Base-by-base conservation (phyloP, 805 yeast species). In the Candida quercuum region DNA sequence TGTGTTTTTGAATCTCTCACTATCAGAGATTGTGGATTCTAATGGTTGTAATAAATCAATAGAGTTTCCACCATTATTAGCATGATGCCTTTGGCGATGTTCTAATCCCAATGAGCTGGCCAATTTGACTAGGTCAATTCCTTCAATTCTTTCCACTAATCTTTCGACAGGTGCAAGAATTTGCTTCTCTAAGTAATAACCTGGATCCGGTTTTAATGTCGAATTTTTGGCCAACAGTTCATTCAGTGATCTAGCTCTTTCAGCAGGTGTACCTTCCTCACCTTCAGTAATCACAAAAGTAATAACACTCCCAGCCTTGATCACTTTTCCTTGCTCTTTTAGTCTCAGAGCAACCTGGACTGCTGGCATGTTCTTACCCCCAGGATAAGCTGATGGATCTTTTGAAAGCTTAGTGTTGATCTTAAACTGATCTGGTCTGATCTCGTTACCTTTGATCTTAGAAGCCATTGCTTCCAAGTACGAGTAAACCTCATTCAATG, bases 111-210 rank as follows among this genome's bases (percentile, higher is more conserved):
- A 67, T 3, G 81, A 70, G 32, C 72, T 70, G 4, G 96, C 95
- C 28, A 93, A 69, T 47, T 93, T 72, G 34, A 78, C 76, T 51
- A 79, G 69, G 54, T 91, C 97, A 45, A 84, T 73, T 29, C 98
- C 96, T 46, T 87, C 94, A 37, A 93, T 79, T 43, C 82, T 75
- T 47, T 82, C 94, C 29, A 91, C 66, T 37, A 93, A 67, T 61
- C 99, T 78, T 56, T 86, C 94, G 9, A 93, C 79, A 4, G 97
- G 97, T 2, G 94, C 88, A 51, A 84, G 77, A 9, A 93, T 74
- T 61, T 93, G 99, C 57, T 87, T 85, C 47, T 81, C 93, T 48
- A 91, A 66, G 57, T 93, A 93, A 55, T 74, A 89, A 28, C 67
- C 70, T 1, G 85, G 72, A 60, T 93, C 99, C 1, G 93, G 87